phyloP scores from a whole-genome alignment of 2,329 filamentous ascomycete species.

The Myriosclerotinia curreyana region DNA sequence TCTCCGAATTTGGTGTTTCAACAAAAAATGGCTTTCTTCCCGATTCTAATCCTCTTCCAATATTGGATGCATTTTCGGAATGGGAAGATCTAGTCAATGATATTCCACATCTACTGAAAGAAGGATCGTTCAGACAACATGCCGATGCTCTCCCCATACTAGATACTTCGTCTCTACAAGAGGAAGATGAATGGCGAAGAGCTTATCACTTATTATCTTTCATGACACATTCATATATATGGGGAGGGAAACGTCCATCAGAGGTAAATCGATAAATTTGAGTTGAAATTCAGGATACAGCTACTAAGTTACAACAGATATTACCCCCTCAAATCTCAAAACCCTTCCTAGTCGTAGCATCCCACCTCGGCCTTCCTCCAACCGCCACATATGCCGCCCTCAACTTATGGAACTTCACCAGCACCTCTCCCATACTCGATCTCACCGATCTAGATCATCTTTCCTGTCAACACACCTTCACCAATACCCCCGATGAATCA shows the following conservation, averaged over 20 bases:
- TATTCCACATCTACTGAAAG: conserved; percentile 64
- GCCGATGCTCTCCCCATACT: conserved; percentile 68
- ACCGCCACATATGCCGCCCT: conserved; percentile 87
- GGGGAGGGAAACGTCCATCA: conserved; percentile 73
- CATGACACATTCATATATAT: conserved; percentile 82
- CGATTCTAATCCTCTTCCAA: conserved; percentile 59
- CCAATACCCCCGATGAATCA: conserved; percentile 82
- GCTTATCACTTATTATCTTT: conserved; percentile 79
- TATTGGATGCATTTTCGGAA: conserved; percentile 69
- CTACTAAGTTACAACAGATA: conserved; percentile 41
- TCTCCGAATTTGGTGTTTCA: conserved; percentile 34
- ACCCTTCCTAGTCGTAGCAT: conserved; percentile 70
- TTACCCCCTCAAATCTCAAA: conserved; percentile 74
- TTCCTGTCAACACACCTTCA: conserved; percentile 74
- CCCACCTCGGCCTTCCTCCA: conserved; percentile 74
- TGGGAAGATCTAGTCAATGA: conserved; percentile 73
- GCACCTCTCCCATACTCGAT: conserved; percentile 45
- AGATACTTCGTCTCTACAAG: conserved; percentile 59
- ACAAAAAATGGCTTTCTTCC: conserved; percentile 66
- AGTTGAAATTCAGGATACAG: background rate
- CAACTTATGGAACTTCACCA: conserved; percentile 86
- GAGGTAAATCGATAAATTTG: conserved; percentile 55
- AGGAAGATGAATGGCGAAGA: conserved; percentile 72
- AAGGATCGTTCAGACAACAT: conserved; percentile 58
- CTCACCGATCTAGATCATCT: conserved; percentile 57